Percentiles rank a stretch among this genome's conserved stretches.
Evolutionary conservation across 2,329 filamentous ascomycete genomes (phyloP).

Genomic region (Blastomyces percursus): DNA sequence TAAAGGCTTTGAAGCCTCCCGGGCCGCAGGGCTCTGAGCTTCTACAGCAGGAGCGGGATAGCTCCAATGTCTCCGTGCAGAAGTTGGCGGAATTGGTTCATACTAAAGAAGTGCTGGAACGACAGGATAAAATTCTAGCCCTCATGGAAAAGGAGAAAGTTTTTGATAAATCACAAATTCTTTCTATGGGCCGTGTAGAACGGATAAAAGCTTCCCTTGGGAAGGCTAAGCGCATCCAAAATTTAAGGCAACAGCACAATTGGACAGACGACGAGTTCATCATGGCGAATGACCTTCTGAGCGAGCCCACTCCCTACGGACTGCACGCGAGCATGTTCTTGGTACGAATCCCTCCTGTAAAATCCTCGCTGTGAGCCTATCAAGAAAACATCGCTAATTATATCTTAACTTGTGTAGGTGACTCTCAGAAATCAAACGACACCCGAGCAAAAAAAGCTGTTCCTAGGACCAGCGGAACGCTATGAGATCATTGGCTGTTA

Average conservation of each 20-base stretch:
- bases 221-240: conserved; percentile 57
- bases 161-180: conserved; percentile 70
- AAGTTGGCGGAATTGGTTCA: conserved; percentile 59
- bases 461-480: conserved; percentile 55
- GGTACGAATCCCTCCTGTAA: conserved; percentile 29
- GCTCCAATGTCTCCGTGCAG: conserved; percentile 56
- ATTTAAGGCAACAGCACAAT: conserved; percentile 54
- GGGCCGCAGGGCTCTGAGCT: conserved; percentile 59
- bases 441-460: conserved; percentile 61
- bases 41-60: conserved; percentile 55
- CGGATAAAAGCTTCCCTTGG: conserved; percentile 59
- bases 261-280: conserved; percentile 56
- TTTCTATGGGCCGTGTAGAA: conserved; percentile 59
- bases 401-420: conserved; percentile 34
- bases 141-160: conserved; percentile 57
- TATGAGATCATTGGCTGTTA: conserved; percentile 71
- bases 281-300: conserved; percentile 56
- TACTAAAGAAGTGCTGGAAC: conserved; percentile 52
- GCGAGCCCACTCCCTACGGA: conserved; percentile 62
- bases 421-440: conserved; percentile 62
- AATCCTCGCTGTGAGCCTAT: not conserved
- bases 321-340: conserved; percentile 62
- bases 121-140: conserved; percentile 49
- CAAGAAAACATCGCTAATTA: not conserved
- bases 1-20: conserved; percentile 54